Percentiles rank a stretch among this genome's conserved stretches.
phyloP scores from a whole-genome alignment of 2,329 filamentous ascomycete genomes.

The Colletotrichum musicola region DNA sequence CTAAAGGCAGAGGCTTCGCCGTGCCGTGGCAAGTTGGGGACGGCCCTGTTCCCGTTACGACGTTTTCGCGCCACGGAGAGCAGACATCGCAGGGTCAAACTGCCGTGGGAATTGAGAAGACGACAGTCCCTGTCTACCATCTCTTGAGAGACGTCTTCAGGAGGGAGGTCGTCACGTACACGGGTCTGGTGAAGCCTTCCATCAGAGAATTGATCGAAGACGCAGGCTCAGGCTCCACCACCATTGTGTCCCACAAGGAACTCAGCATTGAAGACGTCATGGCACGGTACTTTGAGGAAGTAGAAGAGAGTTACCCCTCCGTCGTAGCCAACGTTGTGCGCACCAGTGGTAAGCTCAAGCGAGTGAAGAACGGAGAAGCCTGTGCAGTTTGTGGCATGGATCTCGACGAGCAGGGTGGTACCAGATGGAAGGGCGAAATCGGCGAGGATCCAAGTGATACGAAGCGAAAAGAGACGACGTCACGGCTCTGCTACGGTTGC shows the following conservation, averaged over 20 bases:
- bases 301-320: constrained; percentile 87
- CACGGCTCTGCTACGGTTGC: constrained; percentile 79
- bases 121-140: constrained; percentile 71
- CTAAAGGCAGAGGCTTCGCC: constrained; percentile 88
- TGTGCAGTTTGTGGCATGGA: constrained; percentile 80
- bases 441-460: constrained; percentile 55
- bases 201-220: constrained; percentile 60
- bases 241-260: constrained; percentile 76
- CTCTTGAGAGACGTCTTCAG: constrained; percentile 88
- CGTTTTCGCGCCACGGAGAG: constrained; percentile 12
- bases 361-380: constrained; percentile 52
- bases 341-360: constrained; percentile 84
- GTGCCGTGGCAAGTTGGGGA: constrained; percentile 87
- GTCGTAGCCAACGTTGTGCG: constrained; percentile 96
- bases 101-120: constrained; percentile 4
- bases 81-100: background rate
- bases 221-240: constrained; percentile 44
- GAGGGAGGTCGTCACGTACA: constrained; percentile 81
- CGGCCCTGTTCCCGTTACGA: constrained; percentile 61
- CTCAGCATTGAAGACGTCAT: constrained; percentile 93
- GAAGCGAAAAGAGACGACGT: constrained; percentile 44
- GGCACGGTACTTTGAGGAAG: constrained; percentile 86
- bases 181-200: constrained; percentile 64
- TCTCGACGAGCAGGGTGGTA: constrained; percentile 72
- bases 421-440: constrained; percentile 72